Evolutionary conservation across 202 grass and related monocot species (phyloP).

Genomic region (Setaria viridis): DNA sequence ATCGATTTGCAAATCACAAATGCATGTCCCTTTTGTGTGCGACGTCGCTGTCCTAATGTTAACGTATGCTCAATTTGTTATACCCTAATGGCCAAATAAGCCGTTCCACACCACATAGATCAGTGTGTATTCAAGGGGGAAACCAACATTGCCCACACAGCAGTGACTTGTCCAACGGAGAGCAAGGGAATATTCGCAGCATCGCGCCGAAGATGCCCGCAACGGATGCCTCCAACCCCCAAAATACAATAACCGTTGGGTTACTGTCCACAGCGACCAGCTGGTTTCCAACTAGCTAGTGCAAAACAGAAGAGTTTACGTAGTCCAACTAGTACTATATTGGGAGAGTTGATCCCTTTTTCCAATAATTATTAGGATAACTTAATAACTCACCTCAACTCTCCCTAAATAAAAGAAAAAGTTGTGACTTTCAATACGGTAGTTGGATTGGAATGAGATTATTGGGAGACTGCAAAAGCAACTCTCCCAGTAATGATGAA

Average conservation of each 20-base stretch:
- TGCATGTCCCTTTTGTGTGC: not conserved
- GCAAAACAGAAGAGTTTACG: too few species aligned
- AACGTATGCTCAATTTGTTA: not conserved
- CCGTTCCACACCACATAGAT: not conserved
- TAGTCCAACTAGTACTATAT: too few species aligned
- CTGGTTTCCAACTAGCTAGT: not conserved
- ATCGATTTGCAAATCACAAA: not conserved
- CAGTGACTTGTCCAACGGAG: constrained; percentile 16
- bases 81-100: not conserved
- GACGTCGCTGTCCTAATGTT: not conserved
- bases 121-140: not conserved
- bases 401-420: too few species aligned
- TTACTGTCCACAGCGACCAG: constrained; percentile 44
- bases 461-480: too few species aligned
- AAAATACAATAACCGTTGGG: constrained; percentile 24
- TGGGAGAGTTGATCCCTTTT: too few species aligned
- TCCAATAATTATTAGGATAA: too few species aligned
- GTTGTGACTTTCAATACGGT: too few species aligned
- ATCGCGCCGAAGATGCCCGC: constrained; percentile 40
- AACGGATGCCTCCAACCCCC: constrained; percentile 41
- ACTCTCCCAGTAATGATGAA: too few species aligned
- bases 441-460: too few species aligned
- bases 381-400: too few species aligned
- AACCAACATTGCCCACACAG: constrained; percentile 26
- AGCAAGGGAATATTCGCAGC: constrained; percentile 54